Conservation (phyloP, 108 stramenopile genomes). For the Discostella pseudostelligera region DNA sequence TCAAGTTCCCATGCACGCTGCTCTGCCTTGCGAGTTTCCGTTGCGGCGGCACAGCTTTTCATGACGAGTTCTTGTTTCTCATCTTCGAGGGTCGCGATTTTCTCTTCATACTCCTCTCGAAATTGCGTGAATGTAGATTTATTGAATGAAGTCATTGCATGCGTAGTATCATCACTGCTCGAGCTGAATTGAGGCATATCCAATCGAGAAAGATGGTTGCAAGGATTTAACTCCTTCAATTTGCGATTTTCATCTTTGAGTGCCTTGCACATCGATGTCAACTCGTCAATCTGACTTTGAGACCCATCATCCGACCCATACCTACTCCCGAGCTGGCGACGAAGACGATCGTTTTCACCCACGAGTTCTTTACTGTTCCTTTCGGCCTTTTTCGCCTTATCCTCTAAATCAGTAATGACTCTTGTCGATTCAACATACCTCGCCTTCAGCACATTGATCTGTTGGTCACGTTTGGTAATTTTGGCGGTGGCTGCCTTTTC, state of each 20-base stretch:
- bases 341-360: slow-evolving; percentile 80
- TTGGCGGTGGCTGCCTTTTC: slow-evolving; percentile 53
- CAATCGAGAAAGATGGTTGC: not conserved
- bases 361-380: slow-evolving; percentile 59
- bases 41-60: slow-evolving; percentile 72
- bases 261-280: slow-evolving; percentile 70
- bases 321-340: slow-evolving; percentile 79
- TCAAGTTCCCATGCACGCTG: slow-evolving; percentile 71
- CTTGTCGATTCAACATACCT: slow-evolving; percentile 47
- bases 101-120: slow-evolving; percentile 76
- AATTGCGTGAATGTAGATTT: slow-evolving; percentile 61
- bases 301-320: slow-evolving; percentile 57
- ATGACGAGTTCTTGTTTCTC: slow-evolving; percentile 84
- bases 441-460: slow-evolving; percentile 52
- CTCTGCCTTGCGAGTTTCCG: slow-evolving; percentile 76
- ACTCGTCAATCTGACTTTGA: slow-evolving; percentile 64
- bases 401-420: slow-evolving; percentile 59
- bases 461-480: slow-evolving; percentile 59
- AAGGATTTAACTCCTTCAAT: slow-evolving; percentile 48
- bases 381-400: slow-evolving; percentile 47
- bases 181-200: not conserved
- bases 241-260: slow-evolving; percentile 70
- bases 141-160: slow-evolving; percentile 22
- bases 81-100: slow-evolving; percentile 60
- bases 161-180: not conserved